These are phyloP conservation scores for Chalciporus sphaerocephalus DNA, from an alignment of 768 basidiomycete genomes.

Conservation along the genomic window DNA sequence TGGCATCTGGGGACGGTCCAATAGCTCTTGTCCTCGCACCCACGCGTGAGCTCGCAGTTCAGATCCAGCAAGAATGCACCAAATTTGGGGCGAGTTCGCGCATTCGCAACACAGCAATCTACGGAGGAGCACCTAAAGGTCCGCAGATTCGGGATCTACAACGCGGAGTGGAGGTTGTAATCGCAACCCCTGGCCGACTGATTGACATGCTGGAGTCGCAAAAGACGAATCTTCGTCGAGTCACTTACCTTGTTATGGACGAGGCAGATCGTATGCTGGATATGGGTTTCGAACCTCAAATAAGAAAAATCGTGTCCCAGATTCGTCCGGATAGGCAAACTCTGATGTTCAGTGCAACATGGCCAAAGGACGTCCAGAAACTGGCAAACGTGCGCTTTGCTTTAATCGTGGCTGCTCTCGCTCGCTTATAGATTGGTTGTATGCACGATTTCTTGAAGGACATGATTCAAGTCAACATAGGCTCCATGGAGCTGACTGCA, in stretches of 20 bases:
- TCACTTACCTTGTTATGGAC: constrained; percentile 98
- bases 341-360: constrained; percentile 98
- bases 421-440: constrained; percentile 5
- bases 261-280: constrained; percentile 99
- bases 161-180: constrained; percentile 95
- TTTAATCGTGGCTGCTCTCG: neutral
- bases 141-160: constrained; percentile 97
- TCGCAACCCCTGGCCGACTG: constrained; percentile 98
- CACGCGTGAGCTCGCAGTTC: constrained; percentile 96
- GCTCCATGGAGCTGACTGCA: constrained; percentile 96
- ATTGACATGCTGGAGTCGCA: constrained; percentile 98
- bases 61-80: constrained; percentile 97
- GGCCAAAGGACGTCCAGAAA: constrained; percentile 99
- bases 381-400: constrained; percentile 67
- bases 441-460: constrained; percentile 88
- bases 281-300: constrained; percentile 99
- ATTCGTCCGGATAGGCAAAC: constrained; percentile 98
- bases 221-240: constrained; percentile 92
- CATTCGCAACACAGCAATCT: constrained; percentile 97
- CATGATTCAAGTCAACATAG: constrained; percentile 98
- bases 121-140: constrained; percentile 98
- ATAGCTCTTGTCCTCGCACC: constrained; percentile 96
- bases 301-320: constrained; percentile 95
- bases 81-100: constrained; percentile 95
- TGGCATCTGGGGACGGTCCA: constrained; percentile 92